A percentile compares a stretch with the other conserved stretches of the same genome.
Evolutionary conservation across 495 filamentous ascomycete genomes (phyloP).

Genomic region (Aspergillus heteromorphus): DNA sequence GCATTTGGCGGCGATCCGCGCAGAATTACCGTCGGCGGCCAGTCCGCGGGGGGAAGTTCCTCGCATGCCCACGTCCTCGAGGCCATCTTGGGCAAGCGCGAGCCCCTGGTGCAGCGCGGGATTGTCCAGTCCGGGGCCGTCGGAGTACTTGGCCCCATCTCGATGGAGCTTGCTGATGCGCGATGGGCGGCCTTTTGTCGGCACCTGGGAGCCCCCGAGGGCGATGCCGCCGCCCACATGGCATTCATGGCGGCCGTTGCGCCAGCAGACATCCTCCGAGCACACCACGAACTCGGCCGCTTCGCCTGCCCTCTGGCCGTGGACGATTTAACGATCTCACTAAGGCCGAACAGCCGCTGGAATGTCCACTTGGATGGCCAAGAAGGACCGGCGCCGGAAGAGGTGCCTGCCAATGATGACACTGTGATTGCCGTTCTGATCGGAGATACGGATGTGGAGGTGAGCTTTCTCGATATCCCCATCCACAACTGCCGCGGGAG

Average conservation of each 20-base stretch:
- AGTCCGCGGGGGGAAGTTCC: slow-evolving; percentile 19
- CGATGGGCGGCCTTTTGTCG: background rate
- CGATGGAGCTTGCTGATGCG: background rate
- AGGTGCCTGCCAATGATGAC: background rate
- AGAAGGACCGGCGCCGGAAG: background rate
- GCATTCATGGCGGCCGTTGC: background rate
- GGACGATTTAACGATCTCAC: background rate
- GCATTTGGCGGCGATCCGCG: slow-evolving; percentile 27
- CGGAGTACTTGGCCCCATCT: background rate
- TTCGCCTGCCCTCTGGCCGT: background rate
- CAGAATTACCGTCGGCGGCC: slow-evolving; percentile 22
- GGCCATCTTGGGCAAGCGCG: background rate
- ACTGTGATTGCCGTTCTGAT: background rate
- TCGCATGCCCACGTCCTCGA: slow-evolving; percentile 1
- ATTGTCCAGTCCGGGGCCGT: slow-evolving; percentile 2
- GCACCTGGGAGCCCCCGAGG: background rate
- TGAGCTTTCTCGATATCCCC: background rate
- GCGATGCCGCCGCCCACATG: background rate
- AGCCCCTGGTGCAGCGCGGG: background rate
- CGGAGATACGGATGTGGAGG: background rate
- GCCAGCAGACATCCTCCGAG: background rate
- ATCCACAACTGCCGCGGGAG: no score
- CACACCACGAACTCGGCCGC: background rate
- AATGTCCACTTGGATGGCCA: background rate
- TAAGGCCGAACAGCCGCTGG: background rate